A percentile compares a stretch with the other conserved stretches of the same genome.
These are phyloP conservation scores for Sphagnurus paluster DNA, from an alignment of 1,284 basidiomycete species.

Conservation along the genomic window DNA sequence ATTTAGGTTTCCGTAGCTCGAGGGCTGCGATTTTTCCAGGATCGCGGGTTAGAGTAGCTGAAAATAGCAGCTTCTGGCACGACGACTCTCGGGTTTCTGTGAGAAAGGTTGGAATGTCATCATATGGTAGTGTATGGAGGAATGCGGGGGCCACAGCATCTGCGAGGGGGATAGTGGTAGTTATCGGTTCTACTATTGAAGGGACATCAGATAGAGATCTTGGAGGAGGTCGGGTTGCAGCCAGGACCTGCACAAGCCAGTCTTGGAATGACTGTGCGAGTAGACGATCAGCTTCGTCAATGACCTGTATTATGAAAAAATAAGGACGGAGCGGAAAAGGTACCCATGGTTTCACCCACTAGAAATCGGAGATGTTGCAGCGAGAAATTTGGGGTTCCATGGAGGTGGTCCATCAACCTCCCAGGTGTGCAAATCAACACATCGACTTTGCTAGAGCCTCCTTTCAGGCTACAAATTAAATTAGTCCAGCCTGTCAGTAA, in stretches of 20 bases:
- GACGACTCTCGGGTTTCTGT: slow-evolving; percentile 60
- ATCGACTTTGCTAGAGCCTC: slow-evolving; percentile 88
- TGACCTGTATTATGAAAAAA: slow-evolving; percentile 59
- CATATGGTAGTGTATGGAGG: slow-evolving; percentile 44
- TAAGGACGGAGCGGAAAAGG: slow-evolving; percentile 8
- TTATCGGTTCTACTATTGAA: neutral
- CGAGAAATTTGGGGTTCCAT: slow-evolving; percentile 86
- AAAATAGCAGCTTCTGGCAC: slow-evolving; percentile 96
- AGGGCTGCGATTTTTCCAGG: slow-evolving; percentile 90
- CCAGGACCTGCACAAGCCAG: slow-evolving; percentile 84
- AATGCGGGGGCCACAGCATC: slow-evolving; percentile 66
- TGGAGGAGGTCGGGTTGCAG: slow-evolving; percentile 60
- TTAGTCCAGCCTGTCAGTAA: neutral
- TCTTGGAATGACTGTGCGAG: slow-evolving; percentile 95
- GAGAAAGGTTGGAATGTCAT: slow-evolving; percentile 44
- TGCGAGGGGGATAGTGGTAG: slow-evolving; percentile 19
- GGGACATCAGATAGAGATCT: slow-evolving; percentile 1
- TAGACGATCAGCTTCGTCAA: slow-evolving; percentile 97
- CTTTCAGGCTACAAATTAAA: slow-evolving; percentile 45
- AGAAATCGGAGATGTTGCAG: slow-evolving; percentile 93
- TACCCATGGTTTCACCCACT: slow-evolving; percentile 40
- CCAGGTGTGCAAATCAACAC: slow-evolving; percentile 96
- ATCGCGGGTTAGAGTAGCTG: slow-evolving; percentile 93
- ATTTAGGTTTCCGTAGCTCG: slow-evolving; percentile 79
- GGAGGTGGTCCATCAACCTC: slow-evolving; percentile 91